Base-by-base conservation (phyloP, 768 basidiomycete genomes). In the Sarcomyxa edulis region DNA sequence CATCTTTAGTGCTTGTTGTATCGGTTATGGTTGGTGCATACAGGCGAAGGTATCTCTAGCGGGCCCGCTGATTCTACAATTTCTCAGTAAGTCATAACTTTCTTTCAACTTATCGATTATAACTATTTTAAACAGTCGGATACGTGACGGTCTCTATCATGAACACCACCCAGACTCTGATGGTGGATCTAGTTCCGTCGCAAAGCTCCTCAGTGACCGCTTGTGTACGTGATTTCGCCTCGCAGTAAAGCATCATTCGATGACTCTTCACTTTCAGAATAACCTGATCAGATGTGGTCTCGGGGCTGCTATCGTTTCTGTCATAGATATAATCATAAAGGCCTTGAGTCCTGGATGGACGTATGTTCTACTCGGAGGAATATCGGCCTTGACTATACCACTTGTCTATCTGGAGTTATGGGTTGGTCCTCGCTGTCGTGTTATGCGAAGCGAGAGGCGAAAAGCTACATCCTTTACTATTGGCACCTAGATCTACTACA, bases 161-260 rank as follows among this genome's bases (percentile, higher is more conserved):
- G 72, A 85, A 76, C 50, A 60, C 62, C 1, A 53, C 66, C 1
- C 76, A 80, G 45, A 84, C 82, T 0, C 59, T 86, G 18, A 68
- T 84, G 49, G 64, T 87, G 16, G 84, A 87, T 53, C 63, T 84
- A 23, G 59, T 73, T 5, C 83, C 83, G 3, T 47, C 54, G 0
- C 78, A 81, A 40, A 69, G 81, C 26, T 81, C 82, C 8, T 76
- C 82, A 5, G 69, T 84, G 6, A 83, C 80, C 2, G 84, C 82
- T 33, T 86, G 83, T 40, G 84, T 85, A 53, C 48, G 81, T 69
- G 27, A 6, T 11, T 27, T 6, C 21, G 9, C 16, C n/a, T n/a
- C 20, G 19, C 14, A 23, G 19, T 16, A 34, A 9, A n/a, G 31
- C 15, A 35, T 16, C 26, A 29, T 31, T 36, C 22, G 19, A 7